phyloP scores from a whole-genome alignment of 108 stramenopile genomes.

The Cyclotella sp. region DNA sequence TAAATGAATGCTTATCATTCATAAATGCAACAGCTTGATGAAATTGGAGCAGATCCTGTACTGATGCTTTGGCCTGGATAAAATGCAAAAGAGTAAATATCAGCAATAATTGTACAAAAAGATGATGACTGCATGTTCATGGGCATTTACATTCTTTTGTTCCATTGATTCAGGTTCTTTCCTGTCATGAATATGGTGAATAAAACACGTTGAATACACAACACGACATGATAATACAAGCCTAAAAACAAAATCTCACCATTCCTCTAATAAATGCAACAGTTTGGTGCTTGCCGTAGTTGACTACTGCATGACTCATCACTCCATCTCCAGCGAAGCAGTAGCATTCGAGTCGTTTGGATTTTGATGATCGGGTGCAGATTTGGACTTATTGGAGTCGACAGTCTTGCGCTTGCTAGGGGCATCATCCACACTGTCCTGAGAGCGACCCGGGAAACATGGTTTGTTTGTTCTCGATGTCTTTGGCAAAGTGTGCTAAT shows the following conservation, averaged over 20 bases:
- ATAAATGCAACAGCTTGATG: constrained; percentile 67
- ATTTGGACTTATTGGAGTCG: not conserved
- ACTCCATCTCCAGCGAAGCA: not conserved
- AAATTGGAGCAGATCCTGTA: constrained; percentile 70
- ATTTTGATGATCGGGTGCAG: not conserved
- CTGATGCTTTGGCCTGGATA: constrained; percentile 43
- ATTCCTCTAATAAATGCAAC: constrained; percentile 54
- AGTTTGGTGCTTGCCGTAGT: constrained; percentile 20
- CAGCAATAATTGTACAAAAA: not conserved
- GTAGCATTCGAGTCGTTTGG: not conserved
- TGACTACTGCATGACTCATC: not conserved
- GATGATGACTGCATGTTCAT: too few species aligned
- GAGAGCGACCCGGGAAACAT: not conserved
- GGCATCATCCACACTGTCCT: constrained; percentile 8
- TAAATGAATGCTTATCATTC: constrained; percentile 68
- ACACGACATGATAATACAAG: not conserved
- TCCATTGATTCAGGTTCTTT: constrained; percentile 58
- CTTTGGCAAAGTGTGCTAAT: constrained; percentile 55
- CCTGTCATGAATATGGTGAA: constrained; percentile 18
- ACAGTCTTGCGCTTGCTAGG: constrained; percentile 16
- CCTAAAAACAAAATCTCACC: constrained; percentile 2
- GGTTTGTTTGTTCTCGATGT: constrained; percentile 38
- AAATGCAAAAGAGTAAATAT: not conserved
- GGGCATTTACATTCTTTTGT: constrained; percentile 24
- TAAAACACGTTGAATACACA: not conserved